Conservation (phyloP, 805 yeast species). For the Monosporozyma yasuniensis region DNA sequence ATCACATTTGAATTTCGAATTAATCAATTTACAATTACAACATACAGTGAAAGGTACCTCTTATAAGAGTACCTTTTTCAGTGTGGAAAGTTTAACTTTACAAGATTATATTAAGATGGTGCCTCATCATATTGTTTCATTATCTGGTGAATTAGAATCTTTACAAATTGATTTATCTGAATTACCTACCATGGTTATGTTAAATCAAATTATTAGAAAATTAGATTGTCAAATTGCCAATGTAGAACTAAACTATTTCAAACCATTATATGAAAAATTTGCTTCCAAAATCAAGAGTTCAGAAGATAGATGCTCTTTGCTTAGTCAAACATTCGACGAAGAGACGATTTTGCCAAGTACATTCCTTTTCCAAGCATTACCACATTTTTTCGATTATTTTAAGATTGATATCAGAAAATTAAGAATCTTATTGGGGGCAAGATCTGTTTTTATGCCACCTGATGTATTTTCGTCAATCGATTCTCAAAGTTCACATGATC, state of each 20-base stretch:
- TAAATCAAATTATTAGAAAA: constrained; percentile 19
- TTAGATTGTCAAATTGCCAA: constrained; percentile 19
- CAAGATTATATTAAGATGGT: constrained; percentile 16
- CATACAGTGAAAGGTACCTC: constrained; percentile 14
- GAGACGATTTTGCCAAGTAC: constrained; percentile 9
- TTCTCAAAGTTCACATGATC: constrained; percentile 32
- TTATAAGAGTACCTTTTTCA: constrained; percentile 15
- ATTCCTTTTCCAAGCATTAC: constrained; percentile 25
- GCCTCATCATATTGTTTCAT: constrained; percentile 16
- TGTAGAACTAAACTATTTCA: constrained; percentile 26
- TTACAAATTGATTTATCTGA: constrained; percentile 23
- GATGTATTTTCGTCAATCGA: constrained; percentile 29
- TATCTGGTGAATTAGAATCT: constrained; percentile 18
- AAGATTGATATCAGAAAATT: constrained; percentile 21
- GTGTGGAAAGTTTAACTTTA: constrained; percentile 15
- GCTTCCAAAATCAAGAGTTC: constrained; percentile 17
- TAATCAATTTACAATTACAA: constrained; percentile 15
- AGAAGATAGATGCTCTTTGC: constrained; percentile 13
- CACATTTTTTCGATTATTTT: constrained; percentile 28
- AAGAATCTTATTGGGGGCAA: constrained; percentile 30
- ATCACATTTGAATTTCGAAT: constrained; percentile 14
- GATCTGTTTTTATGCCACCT: constrained; percentile 37
- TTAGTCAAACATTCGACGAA: constrained; percentile 5
- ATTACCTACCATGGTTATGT: constrained; percentile 22
- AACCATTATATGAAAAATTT: constrained; percentile 21